These are phyloP conservation scores for Nothophoma quercina DNA, from an alignment of 2,329 filamentous ascomycete genomes.

Conservation along the genomic window DNA sequence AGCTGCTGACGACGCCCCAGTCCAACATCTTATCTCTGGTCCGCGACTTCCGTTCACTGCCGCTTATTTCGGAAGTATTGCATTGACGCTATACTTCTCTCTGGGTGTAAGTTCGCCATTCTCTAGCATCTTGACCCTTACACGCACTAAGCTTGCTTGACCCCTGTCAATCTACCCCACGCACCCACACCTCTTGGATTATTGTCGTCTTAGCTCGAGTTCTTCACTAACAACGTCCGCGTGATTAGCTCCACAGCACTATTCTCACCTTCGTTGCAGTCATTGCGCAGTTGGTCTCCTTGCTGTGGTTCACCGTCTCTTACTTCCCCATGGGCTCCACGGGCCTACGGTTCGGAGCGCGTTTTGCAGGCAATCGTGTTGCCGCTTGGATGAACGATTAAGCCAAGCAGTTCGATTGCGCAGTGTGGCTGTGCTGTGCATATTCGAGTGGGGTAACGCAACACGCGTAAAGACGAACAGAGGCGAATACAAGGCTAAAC, in stretches of 20 bases:
- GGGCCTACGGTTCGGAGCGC: constrained; percentile 83
- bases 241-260: constrained; percentile 72
- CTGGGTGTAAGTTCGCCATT: constrained; percentile 75
- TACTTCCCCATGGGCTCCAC: constrained; percentile 98
- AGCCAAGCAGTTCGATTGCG: constrained; percentile 3
- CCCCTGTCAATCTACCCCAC: constrained; percentile 34
- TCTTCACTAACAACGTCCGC: constrained; percentile 48
- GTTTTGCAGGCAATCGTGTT: constrained; percentile 83
- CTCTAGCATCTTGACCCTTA: constrained; percentile 23
- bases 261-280: constrained; percentile 85
- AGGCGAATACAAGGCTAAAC: not conserved
- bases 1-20: constrained; percentile 41
- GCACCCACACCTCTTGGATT: constrained; percentile 42
- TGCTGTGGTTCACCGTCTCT: constrained; percentile 93
- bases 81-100: constrained; percentile 88
- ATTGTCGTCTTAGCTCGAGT: constrained; percentile 22
- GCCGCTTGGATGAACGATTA: constrained; percentile 86
- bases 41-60: constrained; percentile 90
- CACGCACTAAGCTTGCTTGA: constrained; percentile 29
- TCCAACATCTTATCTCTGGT: constrained; percentile 82
- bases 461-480: constrained; percentile 4
- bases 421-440: constrained; percentile 5
- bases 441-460: not conserved
- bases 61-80: constrained; percentile 93
- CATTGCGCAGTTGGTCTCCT: constrained; percentile 80